Evolutionary conservation across 129 eudicot species (phyloP).

Genomic region (Centrapalus pauciflorus): DNA sequence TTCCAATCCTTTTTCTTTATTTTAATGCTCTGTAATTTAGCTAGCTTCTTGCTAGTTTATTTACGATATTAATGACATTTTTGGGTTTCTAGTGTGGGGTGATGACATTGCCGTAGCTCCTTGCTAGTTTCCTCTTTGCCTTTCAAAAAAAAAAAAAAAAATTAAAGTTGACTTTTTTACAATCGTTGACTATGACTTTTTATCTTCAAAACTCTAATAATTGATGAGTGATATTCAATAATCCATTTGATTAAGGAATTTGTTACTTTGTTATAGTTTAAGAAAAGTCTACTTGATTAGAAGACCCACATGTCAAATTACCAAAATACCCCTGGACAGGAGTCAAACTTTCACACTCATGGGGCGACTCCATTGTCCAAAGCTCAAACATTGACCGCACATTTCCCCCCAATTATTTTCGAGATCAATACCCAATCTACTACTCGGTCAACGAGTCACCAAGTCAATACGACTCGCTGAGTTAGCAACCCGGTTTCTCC

Average conservation of each 20-base stretch:
- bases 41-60: too few relatives aligned
- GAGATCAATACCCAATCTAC: not conserved
- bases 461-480: slow-evolving; percentile 18
- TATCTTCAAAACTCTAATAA: slow-evolving; percentile 11
- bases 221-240: slow-evolving; percentile 13
- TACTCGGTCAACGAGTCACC: slow-evolving; percentile 22
- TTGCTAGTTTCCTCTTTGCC: too few relatives aligned
- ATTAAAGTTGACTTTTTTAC: slow-evolving; percentile 7
- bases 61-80: too few relatives aligned
- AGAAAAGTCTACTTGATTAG: slow-evolving; percentile 2
- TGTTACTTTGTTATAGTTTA: not conserved
- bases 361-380: slow-evolving; percentile 1
- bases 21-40: too few relatives aligned
- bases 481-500: slow-evolving; percentile 7
- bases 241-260: slow-evolving; percentile 8
- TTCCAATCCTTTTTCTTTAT: too few relatives aligned
- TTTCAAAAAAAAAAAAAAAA: too few relatives aligned
- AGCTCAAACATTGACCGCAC: not conserved
- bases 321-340: slow-evolving; percentile 15
- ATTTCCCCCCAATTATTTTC: not conserved
- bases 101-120: too few relatives aligned
- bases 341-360: slow-evolving; percentile 30
- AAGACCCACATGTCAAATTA: not conserved
- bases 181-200: slow-evolving; percentile 17
- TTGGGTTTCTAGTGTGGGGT: too few relatives aligned